Base-by-base conservation (phyloP, 1,284 basidiomycete species). In the Rhodofomes roseus region DNA sequence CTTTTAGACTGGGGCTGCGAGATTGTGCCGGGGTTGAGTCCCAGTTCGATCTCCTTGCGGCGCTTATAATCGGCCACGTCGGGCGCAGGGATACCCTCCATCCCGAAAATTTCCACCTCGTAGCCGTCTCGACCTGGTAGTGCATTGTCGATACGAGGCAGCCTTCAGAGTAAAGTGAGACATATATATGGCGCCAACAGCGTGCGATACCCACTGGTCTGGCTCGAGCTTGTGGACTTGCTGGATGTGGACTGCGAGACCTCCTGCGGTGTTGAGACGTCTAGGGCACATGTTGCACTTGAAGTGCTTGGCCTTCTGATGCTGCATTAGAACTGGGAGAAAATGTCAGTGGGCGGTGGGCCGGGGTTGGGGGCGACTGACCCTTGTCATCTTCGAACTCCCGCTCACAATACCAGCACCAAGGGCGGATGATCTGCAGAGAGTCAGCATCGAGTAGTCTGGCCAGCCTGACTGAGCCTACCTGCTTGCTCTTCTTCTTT, bases 291-390 rank as follows among this genome's bases (percentile, higher is more conserved):
- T 88, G 62, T 90, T 89, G 72, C 96, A 98, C 75, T 96, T 96
- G 83, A 98, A 99, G 73, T 99, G 96, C 76, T 98, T 99, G 18
- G 96, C 96, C 78, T 98, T 99, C 74, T 99, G 97, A 75, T 99
- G 96, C 74, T 97, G 94, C 85, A 99, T 92, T 63, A 99, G 84
- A 62, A 99, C 97, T 96, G 67, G 6, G 60, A 41, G 12, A 39
- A 18, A 12, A 8, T 22, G 14, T 56, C 27, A 48, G 40, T n/a
- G 20, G 56, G 56, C 29, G 62, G 57, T 48, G 54, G 22, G 56
- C 11, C 29, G 23, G 55, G 18, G 12, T 23, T 43, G 18, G 46
- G 27, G 48, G 23, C 43, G 58, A 27, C 56, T 63, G 64, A 93
- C 93, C 93, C 78, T 96, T 96, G 76, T 96, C 95, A 84, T 97